Base-by-base conservation (phyloP, 371 early-diverging fungal genomes). In the Paraphysoderma sedebokerense region DNA sequence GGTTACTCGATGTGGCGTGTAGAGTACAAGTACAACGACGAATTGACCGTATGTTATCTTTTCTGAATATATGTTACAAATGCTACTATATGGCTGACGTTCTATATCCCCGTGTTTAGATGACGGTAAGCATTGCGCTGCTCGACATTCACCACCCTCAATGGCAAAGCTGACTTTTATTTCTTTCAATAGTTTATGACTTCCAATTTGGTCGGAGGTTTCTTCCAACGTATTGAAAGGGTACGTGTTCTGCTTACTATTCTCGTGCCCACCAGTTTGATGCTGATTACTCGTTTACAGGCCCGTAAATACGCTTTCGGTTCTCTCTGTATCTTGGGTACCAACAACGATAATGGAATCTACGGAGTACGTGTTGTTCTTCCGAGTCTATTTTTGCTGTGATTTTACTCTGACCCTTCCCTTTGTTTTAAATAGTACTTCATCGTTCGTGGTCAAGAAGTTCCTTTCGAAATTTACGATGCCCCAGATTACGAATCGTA, bases 231-330 rank as follows among this genome's bases (percentile, higher is more conserved):
- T n/a, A n/a, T n/a, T n/a, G n/a, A n/a, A n/a, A n/a, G n/a, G n/a
- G n/a, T n/a, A n/a, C n/a, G n/a, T n/a, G n/a, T n/a, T n/a, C n/a
- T n/a, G n/a, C n/a, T n/a, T n/a, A 57, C 56, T 58, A 64, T 75
- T 44, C 87, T 79, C 77, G 85, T 86, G 87, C 77, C 81, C 55
- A 72, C 70, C 74, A 88, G 87, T 76, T 69, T 88, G 62, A 70
- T 89, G 82, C 86, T 54, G 92, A 92, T 56, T 83, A 90, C 80
- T 87, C 87, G 92, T 69, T 72, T 93, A 50, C 69, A 74, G 44
- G 87, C 87, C 48, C 82, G 85, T 67, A 93, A 92, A 76, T 93
- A 91, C 62, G 90, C 90, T 52, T 93, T 93, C 61, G 95, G 85
- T 52, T 73, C 76, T 59, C 66, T 93, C 66, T 60, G 85, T 41